A percentile compares a stretch with the other conserved stretches of the same genome.
Conservation (phyloP, 768 basidiomycete species). For the Russula ochroleuca region DNA sequence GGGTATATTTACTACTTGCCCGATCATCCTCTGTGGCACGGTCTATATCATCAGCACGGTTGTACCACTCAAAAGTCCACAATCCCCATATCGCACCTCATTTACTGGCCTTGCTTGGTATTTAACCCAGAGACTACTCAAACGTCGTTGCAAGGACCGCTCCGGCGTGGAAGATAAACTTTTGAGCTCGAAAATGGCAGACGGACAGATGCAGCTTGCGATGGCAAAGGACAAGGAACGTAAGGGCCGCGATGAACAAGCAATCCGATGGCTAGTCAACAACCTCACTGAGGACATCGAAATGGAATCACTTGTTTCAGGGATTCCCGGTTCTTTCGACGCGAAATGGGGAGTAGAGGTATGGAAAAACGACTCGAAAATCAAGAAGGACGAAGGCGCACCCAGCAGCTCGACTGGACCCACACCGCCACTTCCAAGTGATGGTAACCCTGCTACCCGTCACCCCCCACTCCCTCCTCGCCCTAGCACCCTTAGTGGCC, state of each 20-base stretch:
- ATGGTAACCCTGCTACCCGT: too few species aligned
- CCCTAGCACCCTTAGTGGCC: not conserved
- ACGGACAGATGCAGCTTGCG: slow-evolving; percentile 21
- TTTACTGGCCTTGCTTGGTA: slow-evolving; percentile 19
- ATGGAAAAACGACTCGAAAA: not conserved
- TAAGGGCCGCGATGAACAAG: slow-evolving; percentile 16
- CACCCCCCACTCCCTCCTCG: too few species aligned
- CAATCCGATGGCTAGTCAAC: slow-evolving; percentile 17
- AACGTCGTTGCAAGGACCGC: not conserved
- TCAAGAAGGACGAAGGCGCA: not conserved
- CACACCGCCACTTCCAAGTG: not conserved
- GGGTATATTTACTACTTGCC: not conserved
- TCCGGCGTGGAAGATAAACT: not conserved
- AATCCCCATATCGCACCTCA: slow-evolving; percentile 20
- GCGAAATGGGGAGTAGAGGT: slow-evolving; percentile 11
- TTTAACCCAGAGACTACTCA: not conserved
- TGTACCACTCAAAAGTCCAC: slow-evolving; percentile 6
- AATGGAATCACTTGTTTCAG: slow-evolving; percentile 19
- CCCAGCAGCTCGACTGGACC: not conserved
- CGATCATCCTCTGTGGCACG: slow-evolving; percentile 8
- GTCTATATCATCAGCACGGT: slow-evolving; percentile 22
- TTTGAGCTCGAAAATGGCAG: slow-evolving; percentile 20
- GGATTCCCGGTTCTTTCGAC: slow-evolving; percentile 20
- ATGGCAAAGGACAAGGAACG: slow-evolving; percentile 16
- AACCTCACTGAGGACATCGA: slow-evolving; percentile 15